Base-by-base conservation (phyloP, 2,329 filamentous ascomycete species). In the Emergomyces pasteurianus region DNA sequence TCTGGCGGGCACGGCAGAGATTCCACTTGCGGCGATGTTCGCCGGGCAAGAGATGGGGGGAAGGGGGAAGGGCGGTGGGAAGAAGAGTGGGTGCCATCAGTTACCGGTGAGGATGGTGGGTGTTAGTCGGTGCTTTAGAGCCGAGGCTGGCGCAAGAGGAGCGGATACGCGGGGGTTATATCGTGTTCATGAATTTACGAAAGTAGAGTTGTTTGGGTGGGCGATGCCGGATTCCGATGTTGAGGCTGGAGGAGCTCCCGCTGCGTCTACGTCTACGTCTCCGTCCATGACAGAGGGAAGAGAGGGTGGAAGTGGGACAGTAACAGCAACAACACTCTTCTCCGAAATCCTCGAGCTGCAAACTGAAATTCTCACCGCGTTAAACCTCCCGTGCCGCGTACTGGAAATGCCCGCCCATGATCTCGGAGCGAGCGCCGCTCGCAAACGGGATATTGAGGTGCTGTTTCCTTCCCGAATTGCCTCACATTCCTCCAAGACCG, bases 181-280 rank as follows among this genome's bases (percentile, higher is more conserved):
- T 76, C 87, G 94, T 34, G 94, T 99, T 3, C 94, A 99, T 75
- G 94, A 99, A 75, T 99, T 99, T 75, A 96, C 91, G 34, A 99
- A 99, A 73, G 92, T 99, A 0, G 94, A 99, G 75, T 86, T 99
- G 80, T 97, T 99, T 72, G 91, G 88, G 0, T 99, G 94, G 94
- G 88, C 90, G 4, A 68, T 81, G 36, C 80, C 84, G 59, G 61
- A 58, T 43, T 18, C 16, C 7, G 46, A 68, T 2, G 71, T 69
- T 38, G 70, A 81, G 34, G 80, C 84, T 60, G 61, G 18, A 34
- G 28, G 23, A 12, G 2, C 68, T n/a, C 61, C 67, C 26, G 54
- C 57, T 18, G 61, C 67, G 31, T 54, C 58, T 50, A 46, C 36
- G 21, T 8, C 49, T 14, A 18, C 36, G 16, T 43, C 10, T 34